Evolutionary conservation across 129 eudicot genomes (phyloP), one percentile per base, ranked within the genome.

Genomic region (Arctium lappa): DNA sequence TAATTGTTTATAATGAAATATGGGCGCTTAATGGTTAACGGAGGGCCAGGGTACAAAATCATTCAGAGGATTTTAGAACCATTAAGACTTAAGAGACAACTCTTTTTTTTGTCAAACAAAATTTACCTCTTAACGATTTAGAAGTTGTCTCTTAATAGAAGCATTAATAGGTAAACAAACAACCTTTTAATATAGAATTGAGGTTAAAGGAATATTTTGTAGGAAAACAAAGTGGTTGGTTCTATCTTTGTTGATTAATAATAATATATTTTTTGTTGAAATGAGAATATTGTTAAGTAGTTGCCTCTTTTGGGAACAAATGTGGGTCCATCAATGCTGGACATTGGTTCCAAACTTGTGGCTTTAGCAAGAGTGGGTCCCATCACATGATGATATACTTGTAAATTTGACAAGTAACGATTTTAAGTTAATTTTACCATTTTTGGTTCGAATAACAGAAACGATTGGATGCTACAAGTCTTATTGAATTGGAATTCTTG

Each of bases 271-370:
- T 56, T 8, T 74, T 74, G 5, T 31, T 74, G 50, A 63, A 38
- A 66, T 44, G 85, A 42, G 66, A 75, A 82, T 44, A 33, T 65
- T 82, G 74, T 34, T 29, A 74, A 74, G 32, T 39, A 18, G 27
- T 75, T 66, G 81, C 81, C 69, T 63, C 76, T 82, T 75, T 82
- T 46, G 37, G 76, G 80, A 75, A 82, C 75, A 82, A 40, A 13
- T 31, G 75, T 66, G 80, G 85, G 85, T 44, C 85, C 85, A 81
- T 75, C 31, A 12, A 10, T 68, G 84, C 50, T 80, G 78, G 84
- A 71, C 12, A 18, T 72, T 72, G 76, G 53, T 82, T 82, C 85
- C 76, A 82, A 82, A 66, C 81, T 75, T 82, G 85, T 75, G 37
- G 22, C 71, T 66, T 66, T 82, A 68, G 34, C 46, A 78, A 38